Evolutionary conservation across 495 filamentous ascomycete genomes (phyloP), one percentile per base, ranked within the genome.

Genomic region (Immersiella caudata): DNA sequence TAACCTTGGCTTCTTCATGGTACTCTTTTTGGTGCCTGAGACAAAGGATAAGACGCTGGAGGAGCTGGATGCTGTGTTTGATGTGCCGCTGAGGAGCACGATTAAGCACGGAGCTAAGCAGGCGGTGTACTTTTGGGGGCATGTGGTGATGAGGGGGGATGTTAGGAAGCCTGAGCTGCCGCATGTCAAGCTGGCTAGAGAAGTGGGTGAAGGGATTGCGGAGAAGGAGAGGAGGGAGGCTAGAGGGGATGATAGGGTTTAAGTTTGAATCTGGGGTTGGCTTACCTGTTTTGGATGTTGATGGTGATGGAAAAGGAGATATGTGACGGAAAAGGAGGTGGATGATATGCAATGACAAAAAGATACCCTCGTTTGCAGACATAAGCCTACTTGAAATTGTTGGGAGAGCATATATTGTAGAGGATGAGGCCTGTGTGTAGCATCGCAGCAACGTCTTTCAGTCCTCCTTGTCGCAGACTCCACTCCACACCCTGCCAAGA

Each of bases 21-120:
- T 93, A 57, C 88, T 93, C 72, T 80, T 93, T 55, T 91, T 87
- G 78, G 82, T 94, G 0, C 91, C 91, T 9, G 91, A 94, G 80
- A 93, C 92, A 1, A 94, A 93, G 78, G 90, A 91, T 72, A 86
- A 87, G 60, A 93, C 91, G 22, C 82, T 94, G 0, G 89, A 92
- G 74, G 89, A 91, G 68, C 75, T 88, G 24, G 86, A 87, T 66
- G 78, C 77, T 64, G 86, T 88, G 20, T 89, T 88, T 50, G 67
- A 69, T 20, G 68, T 70, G 22, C 40, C 59, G 4, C 18, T 64
- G 24, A 29, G 18, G 6, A 22, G 40, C 33, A n/a, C 27, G 51
- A 36, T 68, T 5, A 36, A 12, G 36, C 68, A 63, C 27, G 59
- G 67, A 1, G 57, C 50, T 0, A 35, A 24, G 27, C 65, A 70